Evolutionary conservation across 2,329 filamentous ascomycete species (phyloP), one percentile per base, ranked within the genome.

Genomic region (Calonectria hongkongensis): DNA sequence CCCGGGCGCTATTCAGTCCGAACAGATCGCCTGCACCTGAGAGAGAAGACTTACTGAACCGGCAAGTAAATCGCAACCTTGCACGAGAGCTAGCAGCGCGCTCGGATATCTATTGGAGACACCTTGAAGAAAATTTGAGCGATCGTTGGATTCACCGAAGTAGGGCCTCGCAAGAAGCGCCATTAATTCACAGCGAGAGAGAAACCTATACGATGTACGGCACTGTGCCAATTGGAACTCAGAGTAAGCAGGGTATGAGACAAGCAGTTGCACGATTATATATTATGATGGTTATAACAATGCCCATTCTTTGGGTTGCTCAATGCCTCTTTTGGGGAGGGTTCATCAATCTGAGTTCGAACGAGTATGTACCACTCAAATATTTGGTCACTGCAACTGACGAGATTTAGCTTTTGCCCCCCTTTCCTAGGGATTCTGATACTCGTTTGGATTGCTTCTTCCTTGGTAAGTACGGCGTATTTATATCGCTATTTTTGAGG

Each of bases 291-390:
- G 25, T 50, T 1, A 43, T 33, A 28, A 48, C n/a, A 0, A 18
- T 76, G 1, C 30, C 18, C 9, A 0, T 66, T 0, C 50, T 73
- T 28, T 75, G 51, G 28, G 18, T 70, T 21, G 41, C 70, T 2
- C 74, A 75, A 21, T 75, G 67, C 48, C 21, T 76, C 0, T 76
- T 76, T 60, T 76, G 75, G 75, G 13, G 28, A 2, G 75, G 74
- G 1, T 76, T 75, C 2, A 56, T 75, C 18, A 18, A 30, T 15
- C 39, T 76, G 0, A 76, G 67, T 15, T 71, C 54, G 2, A 36
- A 58, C 16, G 58, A 63, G 66, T 69, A 63, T 9, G 66, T 63
- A 1, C 21, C 13, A 12, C 54, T 45, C 33, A n/a, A 8, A 10
- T 33, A 1, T 2, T 43, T 36, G 3, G 36, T 10, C 13, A 5